These are phyloP conservation scores for Podochytrium sp. DNA, from an alignment of 192 early-diverging fungal genomes.

Conservation along the genomic window DNA sequence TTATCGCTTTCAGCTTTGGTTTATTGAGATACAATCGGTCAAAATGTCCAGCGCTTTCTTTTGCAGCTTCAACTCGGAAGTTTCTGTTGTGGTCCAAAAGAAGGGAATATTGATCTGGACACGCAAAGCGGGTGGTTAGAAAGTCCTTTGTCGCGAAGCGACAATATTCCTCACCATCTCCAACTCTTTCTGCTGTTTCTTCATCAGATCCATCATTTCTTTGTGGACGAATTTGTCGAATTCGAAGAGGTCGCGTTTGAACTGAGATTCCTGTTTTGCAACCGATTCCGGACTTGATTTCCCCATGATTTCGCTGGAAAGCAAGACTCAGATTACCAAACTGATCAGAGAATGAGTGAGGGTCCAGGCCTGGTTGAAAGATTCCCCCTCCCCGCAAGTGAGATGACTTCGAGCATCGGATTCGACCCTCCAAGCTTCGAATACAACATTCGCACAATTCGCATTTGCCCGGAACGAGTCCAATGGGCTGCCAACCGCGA, in stretches of 20 bases:
- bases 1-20: not conserved
- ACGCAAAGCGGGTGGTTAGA: not conserved
- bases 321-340: not conserved
- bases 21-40: not conserved
- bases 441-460: too few species aligned
- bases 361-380: too few species aligned
- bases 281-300: not conserved
- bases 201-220: slow-evolving; percentile 11
- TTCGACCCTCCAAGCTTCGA: too few species aligned
- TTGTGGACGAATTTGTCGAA: not conserved
- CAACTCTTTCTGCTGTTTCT: slow-evolving; percentile 20
- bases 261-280: not conserved
- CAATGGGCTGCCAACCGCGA: too few species aligned
- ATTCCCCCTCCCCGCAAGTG: too few species aligned
- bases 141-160: not conserved
- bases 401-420: too few species aligned
- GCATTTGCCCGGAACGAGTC: too few species aligned
- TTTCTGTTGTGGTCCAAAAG: slow-evolving; percentile 3
- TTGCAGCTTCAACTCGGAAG: not conserved
- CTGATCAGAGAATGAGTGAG: too few species aligned
- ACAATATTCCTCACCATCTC: not conserved
- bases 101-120: slow-evolving; percentile 14
- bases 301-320: slow-evolving; percentile 18
- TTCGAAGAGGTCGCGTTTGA: not conserved
- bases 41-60: slow-evolving; percentile 19